Percentiles rank a stretch among this genome's conserved stretches.
phyloP scores from a whole-genome alignment of 805 yeast genomes.

The Komagataella mondaviorum region DNA sequence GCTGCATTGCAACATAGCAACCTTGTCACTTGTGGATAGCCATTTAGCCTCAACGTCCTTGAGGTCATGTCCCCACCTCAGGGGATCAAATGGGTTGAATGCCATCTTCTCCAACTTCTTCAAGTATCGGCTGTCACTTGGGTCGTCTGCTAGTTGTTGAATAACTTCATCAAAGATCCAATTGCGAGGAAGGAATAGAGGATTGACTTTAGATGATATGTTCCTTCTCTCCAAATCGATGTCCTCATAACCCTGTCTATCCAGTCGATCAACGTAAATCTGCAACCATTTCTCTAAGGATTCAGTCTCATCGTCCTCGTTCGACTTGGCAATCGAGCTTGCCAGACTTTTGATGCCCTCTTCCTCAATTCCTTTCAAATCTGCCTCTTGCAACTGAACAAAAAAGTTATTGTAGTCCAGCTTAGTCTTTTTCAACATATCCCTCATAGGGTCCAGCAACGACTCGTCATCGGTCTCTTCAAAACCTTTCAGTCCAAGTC shows the following conservation, averaged over 20 bases:
- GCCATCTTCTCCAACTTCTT: constrained; percentile 60
- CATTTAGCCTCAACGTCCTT: constrained; percentile 46
- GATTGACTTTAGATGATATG: constrained; percentile 43
- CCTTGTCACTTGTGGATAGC: constrained; percentile 38
- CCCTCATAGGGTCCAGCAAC: constrained; percentile 47
- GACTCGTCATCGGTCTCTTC: constrained; percentile 25
- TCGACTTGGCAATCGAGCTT: constrained; percentile 12
- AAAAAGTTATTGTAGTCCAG: constrained; percentile 78
- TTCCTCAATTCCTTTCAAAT: constrained; percentile 14
- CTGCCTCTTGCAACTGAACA: constrained; percentile 38
- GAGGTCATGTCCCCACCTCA: constrained; percentile 53
- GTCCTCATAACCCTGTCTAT: constrained; percentile 23
- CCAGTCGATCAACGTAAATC: constrained; percentile 29
- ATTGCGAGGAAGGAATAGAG: constrained; percentile 69
- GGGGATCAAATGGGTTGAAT: constrained; percentile 54
- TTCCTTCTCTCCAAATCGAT: constrained; percentile 17
- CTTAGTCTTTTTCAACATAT: constrained; percentile 42
- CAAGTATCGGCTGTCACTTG: constrained; percentile 36
- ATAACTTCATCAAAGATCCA: constrained; percentile 84
- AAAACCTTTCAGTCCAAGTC: constrained; percentile 51
- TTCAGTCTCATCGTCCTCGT: constrained; percentile 14
- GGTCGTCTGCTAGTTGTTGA: constrained; percentile 31
- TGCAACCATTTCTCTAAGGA: constrained; percentile 38
- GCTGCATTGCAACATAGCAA: constrained; percentile 58
- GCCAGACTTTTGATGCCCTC: constrained; percentile 15